phyloP scores from a whole-genome alignment of 2,329 filamentous ascomycete genomes.

The Fusarium euwallaceae region DNA sequence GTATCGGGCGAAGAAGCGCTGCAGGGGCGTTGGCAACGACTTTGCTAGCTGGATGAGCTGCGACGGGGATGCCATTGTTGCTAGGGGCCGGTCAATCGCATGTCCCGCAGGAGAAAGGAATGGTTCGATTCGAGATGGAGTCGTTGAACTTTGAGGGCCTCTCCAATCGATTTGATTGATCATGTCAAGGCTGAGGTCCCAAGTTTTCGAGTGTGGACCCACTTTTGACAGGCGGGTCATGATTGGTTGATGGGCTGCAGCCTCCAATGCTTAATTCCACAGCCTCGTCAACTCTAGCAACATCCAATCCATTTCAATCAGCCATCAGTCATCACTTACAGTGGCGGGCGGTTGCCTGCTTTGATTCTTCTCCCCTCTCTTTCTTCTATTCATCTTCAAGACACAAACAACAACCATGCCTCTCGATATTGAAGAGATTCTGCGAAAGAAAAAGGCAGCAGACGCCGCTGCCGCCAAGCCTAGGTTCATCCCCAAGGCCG shows the following conservation, averaged over 20 bases:
- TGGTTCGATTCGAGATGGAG: background rate
- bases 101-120: constrained; percentile 3
- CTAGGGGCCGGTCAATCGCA: constrained; percentile 37
- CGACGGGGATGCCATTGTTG: constrained; percentile 54
- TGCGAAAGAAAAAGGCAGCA: constrained; percentile 87
- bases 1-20: constrained; percentile 90
- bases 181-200: constrained; percentile 34
- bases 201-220: constrained; percentile 36
- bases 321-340: constrained; percentile 15
- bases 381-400: background rate
- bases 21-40: constrained; percentile 80
- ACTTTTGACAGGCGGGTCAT: background rate
- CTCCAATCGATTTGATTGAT: constrained; percentile 17
- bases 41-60: constrained; percentile 72
- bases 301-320: constrained; percentile 8
- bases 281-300: constrained; percentile 40
- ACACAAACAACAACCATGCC: constrained; percentile 47
- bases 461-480: constrained; percentile 89
- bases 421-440: constrained; percentile 86
- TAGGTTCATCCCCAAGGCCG: constrained; percentile 86
- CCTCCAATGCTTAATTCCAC: constrained; percentile 22
- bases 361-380: background rate
- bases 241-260: constrained; percentile 18
- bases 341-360: background rate
- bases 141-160: constrained; percentile 21